Base-by-base conservation (phyloP, 345 rosid species). In the Gossypium arboreum region DNA sequence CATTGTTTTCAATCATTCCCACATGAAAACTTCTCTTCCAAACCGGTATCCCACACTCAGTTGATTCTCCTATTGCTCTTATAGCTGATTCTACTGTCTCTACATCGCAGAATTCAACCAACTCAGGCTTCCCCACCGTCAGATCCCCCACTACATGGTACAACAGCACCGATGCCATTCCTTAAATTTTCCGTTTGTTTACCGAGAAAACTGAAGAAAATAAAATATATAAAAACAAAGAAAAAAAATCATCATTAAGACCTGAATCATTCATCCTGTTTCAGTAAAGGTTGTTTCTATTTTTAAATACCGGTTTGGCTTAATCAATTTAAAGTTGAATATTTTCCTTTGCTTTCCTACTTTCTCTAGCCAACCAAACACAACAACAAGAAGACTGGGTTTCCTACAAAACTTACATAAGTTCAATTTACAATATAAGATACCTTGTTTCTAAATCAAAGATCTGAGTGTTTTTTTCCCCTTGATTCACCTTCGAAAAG, bases 81-180 rank as follows among this genome's bases (percentile, higher is more conserved):
- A 93, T 89, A 4, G 99, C 99, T 2, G 90, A 81, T 80, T 91
- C 99, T 29, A 95, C 85, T 15, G 92, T 93, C 86, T 90, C 97
- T 3, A 92, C 86, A 84, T 95, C 98, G 44, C 66, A 78, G 71
- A 95, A 93, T 80, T 95, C 99, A 16, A 83, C 88, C 81, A 93
- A 81, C 80, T 93, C 99, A 20, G 98, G 99, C 87, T 95, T 95
- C 74, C 98, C 99, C 75, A 95, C 98, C 27, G 98, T 95, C 77
- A 95, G 92, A 90, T 95, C 99, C 12, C 99, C 99, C 48, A 91
- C 98, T 64, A 93, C 97, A 71, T 95, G 99, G 64, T 95, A 88
- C 54, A 95, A 63, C 61, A 95, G 92, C 77, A 95, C 94, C 7
- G 98, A 95, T 3, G 94, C 97, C 98, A 95, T 91, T 10, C 27